A percentile compares a stretch with the other conserved stretches of the same genome.
Evolutionary conservation across 176 grass and related monocot genomes (phyloP).

Genomic region (Areca catechu): DNA sequence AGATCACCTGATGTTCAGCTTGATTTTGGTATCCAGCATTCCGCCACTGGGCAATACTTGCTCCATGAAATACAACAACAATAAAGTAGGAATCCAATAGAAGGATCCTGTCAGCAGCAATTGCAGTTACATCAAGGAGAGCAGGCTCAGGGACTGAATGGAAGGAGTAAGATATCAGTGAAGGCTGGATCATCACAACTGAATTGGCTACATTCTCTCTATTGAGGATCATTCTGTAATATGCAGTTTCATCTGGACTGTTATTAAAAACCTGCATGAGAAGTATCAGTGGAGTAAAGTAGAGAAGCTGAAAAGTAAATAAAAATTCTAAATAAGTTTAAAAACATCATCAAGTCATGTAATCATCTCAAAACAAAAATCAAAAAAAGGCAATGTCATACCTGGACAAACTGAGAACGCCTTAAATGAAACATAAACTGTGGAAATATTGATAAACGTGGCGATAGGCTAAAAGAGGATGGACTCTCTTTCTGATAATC

Average conservation of each 20-base stretch:
- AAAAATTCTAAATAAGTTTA: no score
- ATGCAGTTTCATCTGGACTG: conserved; percentile 79
- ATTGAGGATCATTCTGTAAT: conserved; percentile 73
- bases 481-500: conserved; percentile 88
- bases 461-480: conserved; percentile 83
- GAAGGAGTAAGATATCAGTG: conserved; percentile 75
- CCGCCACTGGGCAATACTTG: conserved; percentile 5
- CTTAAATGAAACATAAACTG: conserved; percentile 92
- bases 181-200: conserved; percentile 86
- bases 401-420: conserved; percentile 95
- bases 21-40: conserved; percentile 86
- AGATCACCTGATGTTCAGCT: conserved; percentile 68
- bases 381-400: conserved; percentile 13
- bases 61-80: conserved; percentile 65
- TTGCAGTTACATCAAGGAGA: conserved; percentile 68
- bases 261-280: conserved; percentile 71
- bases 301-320: no score
- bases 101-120: conserved; percentile 65
- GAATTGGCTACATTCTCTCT: conserved; percentile 60
- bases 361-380: background rate
- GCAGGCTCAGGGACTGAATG: conserved; percentile 52
- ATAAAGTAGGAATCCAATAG: conserved; percentile 83
- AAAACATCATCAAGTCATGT: no score
- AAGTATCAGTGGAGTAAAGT: background rate
- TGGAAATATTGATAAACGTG: conserved; percentile 79